Evolutionary conservation across 306 rosid species (phyloP), one percentile per base, ranked within the genome.

Genomic region (Prunus dulcis): DNA sequence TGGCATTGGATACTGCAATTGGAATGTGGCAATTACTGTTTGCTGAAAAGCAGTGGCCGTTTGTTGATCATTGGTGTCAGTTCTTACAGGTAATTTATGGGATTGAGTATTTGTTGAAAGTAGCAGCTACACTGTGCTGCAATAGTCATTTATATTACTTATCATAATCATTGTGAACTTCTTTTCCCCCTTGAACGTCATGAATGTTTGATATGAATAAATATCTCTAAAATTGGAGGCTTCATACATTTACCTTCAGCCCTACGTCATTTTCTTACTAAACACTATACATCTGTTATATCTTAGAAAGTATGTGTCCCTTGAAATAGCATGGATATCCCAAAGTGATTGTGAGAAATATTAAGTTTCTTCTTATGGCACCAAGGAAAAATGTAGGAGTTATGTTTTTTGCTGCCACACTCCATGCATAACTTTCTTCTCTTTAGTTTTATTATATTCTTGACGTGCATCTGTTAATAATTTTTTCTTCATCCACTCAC

Each of bases 1-100:
- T 96, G 84, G 99, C 99, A 25, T 83, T 96, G 88, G 99, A 96
- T 84, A 96, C 99, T 45, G 99, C 99, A 47, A 96, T 96, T 80
- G 99, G 99, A 81, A 96, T 96, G 99, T 96, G 99, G 99, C 97
- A 96, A 82, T 90, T 96, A 81, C 83, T 96, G 66, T 96, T 96
- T 84, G 98, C 98, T 10, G 99, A 96, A 85, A 96, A 81, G 88
- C 97, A 91, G 86, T 96, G 99, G 99, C 96, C 93, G 7, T 81
- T 87, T 80, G 99, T 96, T 58, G 99, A 96, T 79, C 96, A 87
- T 67, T 96, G 99, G 99, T 92, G 98, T 86, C 98, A 92, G 79
- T 96, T 96, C 87, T 86, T 96, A 82, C 99, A 91, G 97, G 99
- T 96, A 75, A 76, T 27, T 74, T 75, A 64, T 12, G 1, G 34